A percentile compares a stretch with the other conserved stretches of the same genome.
These are phyloP conservation scores for Graphilbum ipis-grandicollis DNA, from an alignment of 2,329 filamentous ascomycete genomes.

Conservation along the genomic window DNA sequence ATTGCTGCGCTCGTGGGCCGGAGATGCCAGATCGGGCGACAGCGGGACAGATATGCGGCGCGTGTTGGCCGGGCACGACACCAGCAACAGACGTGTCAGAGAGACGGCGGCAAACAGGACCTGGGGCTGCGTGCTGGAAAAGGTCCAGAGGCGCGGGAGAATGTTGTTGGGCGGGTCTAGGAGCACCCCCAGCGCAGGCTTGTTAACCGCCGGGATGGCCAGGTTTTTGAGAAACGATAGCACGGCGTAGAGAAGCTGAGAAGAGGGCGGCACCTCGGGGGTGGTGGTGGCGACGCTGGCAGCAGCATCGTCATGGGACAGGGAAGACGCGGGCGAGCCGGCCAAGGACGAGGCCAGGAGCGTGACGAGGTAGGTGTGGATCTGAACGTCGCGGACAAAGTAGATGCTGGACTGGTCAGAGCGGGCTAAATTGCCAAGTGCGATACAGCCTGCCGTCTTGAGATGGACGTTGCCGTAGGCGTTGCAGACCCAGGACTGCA, in stretches of 20 bases:
- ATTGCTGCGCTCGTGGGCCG: slow-evolving; percentile 16
- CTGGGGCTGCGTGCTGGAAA: slow-evolving; percentile 31
- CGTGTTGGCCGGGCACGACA: slow-evolving; percentile 34
- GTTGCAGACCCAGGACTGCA: slow-evolving; percentile 23
- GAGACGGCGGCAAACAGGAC: slow-evolving; percentile 44
- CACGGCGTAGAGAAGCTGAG: slow-evolving; percentile 36
- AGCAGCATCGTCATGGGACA: no score
- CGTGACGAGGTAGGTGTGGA: slow-evolving; percentile 25
- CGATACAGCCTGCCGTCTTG: slow-evolving; percentile 36
- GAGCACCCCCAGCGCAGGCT: slow-evolving; percentile 29
- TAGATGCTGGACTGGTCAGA: slow-evolving; percentile 34
- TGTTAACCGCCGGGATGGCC: slow-evolving; percentile 39
- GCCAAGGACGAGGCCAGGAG: slow-evolving; percentile 23
- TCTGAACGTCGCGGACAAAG: slow-evolving; percentile 28
- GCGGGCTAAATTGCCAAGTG: slow-evolving; percentile 43
- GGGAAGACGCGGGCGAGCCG: slow-evolving; percentile 16
- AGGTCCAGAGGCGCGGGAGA: slow-evolving; percentile 35
- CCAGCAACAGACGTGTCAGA: slow-evolving; percentile 36
- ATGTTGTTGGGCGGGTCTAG: slow-evolving; percentile 19
- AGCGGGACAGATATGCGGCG: slow-evolving; percentile 26
- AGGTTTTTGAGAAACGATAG: slow-evolving; percentile 49
- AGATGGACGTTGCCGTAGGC: slow-evolving; percentile 22
- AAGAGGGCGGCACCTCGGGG: slow-evolving; percentile 6
- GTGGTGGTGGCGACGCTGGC: slow-evolving; percentile 12
- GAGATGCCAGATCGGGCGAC: slow-evolving; percentile 18